Evolutionary conservation across 495 filamentous ascomycete genomes (phyloP), one percentile per base, ranked within the genome.

Genomic region (Aspergillus indologenus): DNA sequence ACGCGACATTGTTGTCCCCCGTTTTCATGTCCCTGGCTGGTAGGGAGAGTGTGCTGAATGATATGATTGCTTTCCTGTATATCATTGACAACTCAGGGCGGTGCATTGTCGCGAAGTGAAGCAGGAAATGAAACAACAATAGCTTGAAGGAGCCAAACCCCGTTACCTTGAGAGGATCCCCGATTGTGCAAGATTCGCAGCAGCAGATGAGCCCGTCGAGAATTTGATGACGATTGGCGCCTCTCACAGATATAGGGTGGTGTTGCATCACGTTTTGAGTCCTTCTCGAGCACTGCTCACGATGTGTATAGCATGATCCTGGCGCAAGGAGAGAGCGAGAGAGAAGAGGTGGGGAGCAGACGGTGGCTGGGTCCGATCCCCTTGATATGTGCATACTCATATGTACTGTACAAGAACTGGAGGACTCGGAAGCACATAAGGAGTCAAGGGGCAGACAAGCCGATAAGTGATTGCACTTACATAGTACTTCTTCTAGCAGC

Each of bases 1-100:
- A 63, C 57, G 61, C 59, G 51, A 57, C 47, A 45, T 44, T 44
- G 31, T 56, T 44, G 34, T 40, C 12, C 12, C 26, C 34, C 2
- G 34, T 11, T 40, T 15, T 2, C 2, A 40, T 40, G 34, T 11
- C 34, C 12, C 12, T 2, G 12, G 34, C 5, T 29, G 9, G 26
- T 2, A 2, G 34, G 12, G 34, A 40, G 12, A 40, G 34, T 8
- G 34, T 14, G 2, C 34, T 15, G 34, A 40, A 9, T 40, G 2
- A 14, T 40, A 14, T 8, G 2, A 40, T 8, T 40, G 7, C 7
- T 15, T 40, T 40, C 5, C 12, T 15, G 34, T 40, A 8, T 40
- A 29, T 40, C 2, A 2, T 40, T 40, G 34, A 14, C 5, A 40
- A 11, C 9, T 9, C 26, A 3, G 9, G 26, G 26, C 26, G 9